These are phyloP conservation scores for Kwoniella sp. DNA, from an alignment of 768 basidiomycete genomes.

Conservation along the genomic window DNA sequence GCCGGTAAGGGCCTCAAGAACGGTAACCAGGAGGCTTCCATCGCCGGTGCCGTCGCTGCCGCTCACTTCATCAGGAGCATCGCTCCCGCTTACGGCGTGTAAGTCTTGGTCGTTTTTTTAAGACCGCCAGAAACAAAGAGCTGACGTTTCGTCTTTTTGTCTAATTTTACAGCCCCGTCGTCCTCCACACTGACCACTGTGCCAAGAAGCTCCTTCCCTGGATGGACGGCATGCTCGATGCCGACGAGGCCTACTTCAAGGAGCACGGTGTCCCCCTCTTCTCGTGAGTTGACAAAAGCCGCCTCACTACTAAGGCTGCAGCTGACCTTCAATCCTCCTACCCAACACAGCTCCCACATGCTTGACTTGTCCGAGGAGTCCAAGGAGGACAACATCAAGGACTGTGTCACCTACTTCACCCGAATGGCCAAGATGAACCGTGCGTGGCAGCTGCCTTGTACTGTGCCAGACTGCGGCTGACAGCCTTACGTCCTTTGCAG, in stretches of 20 bases:
- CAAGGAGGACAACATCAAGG: constrained; percentile 87
- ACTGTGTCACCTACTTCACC: constrained; percentile 90
- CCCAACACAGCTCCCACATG: constrained; percentile 75
- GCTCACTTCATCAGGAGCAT: constrained; percentile 88
- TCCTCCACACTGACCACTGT: constrained; percentile 98
- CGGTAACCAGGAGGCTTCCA: constrained; percentile 92
- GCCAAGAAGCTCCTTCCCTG: constrained; percentile 96
- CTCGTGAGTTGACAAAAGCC: constrained; percentile 45
- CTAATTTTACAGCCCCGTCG: constrained; percentile 71
- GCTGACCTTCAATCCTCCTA: background rate
- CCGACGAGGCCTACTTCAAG: constrained; percentile 91
- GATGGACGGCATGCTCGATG: constrained; percentile 98
- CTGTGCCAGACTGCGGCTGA: constrained; percentile 6
- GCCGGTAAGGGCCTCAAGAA: constrained; percentile 95
- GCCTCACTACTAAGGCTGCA: no score
- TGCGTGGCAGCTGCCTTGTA: constrained; percentile 36
- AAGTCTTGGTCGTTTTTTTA: constrained; percentile 55
- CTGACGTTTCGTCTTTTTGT: background rate
- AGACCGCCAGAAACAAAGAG: no score
- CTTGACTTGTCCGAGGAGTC: constrained; percentile 87
- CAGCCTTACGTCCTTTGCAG: constrained; percentile 9
- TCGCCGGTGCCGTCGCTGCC: constrained; percentile 86
- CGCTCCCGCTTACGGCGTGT: constrained; percentile 90
- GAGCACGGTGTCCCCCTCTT: constrained; percentile 69
- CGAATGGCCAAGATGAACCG: constrained; percentile 84